Conservation (phyloP, 805 yeast genomes). For the Cyberlindnera veronae region DNA sequence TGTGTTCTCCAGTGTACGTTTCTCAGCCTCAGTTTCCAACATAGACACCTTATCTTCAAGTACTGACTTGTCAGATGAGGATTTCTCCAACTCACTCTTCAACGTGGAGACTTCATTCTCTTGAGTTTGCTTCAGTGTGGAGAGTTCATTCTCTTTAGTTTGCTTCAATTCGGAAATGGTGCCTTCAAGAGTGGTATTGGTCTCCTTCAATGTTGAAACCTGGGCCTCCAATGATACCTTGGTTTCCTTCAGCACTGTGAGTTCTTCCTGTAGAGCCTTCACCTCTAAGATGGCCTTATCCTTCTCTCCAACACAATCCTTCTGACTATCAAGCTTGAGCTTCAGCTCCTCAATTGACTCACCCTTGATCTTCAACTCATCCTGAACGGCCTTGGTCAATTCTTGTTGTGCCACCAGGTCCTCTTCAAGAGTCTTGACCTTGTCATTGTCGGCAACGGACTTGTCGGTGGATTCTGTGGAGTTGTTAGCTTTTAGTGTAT, state of each 20-base stretch:
- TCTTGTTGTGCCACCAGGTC: not conserved
- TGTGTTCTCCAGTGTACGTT: no score
- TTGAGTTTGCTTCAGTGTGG: no score
- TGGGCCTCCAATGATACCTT: not conserved
- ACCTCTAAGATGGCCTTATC: conserved; percentile 3
- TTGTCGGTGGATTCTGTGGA: not conserved
- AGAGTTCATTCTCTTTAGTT: no score
- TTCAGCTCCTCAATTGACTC: conserved; percentile 11
- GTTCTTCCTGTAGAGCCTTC: not conserved
- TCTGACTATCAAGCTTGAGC: conserved; percentile 9
- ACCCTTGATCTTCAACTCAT: conserved; percentile 10
- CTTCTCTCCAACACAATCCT: conserved; percentile 7
- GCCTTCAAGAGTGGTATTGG: conserved; percentile 3
- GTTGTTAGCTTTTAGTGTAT: not conserved
- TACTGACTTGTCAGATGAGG: no score
- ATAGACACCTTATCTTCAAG: no score
- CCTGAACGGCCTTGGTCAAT: conserved; percentile 2
- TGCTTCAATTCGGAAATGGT: no score
- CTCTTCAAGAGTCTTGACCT: not conserved
- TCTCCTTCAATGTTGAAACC: not conserved
- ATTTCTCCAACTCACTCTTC: no score
- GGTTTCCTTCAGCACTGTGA: not conserved
- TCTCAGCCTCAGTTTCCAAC: no score
- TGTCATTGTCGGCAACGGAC: not conserved
- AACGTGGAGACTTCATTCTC: no score